These are phyloP conservation scores for Niebla homalea DNA, from an alignment of 495 filamentous ascomycete species.

Conservation along the genomic window DNA sequence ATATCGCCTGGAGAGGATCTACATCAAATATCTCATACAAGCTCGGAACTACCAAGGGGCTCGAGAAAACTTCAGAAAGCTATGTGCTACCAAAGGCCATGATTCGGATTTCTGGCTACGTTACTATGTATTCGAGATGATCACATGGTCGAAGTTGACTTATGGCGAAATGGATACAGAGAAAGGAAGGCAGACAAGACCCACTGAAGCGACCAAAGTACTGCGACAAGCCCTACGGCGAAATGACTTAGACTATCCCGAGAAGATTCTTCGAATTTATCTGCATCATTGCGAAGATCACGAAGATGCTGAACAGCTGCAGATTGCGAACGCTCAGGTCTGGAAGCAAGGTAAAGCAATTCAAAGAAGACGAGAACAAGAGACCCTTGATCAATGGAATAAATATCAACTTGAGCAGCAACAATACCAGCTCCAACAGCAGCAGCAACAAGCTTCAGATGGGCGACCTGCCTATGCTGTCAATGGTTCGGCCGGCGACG, in stretches of 20 bases:
- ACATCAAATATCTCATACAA: constrained; percentile 80
- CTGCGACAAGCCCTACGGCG: constrained; percentile 59
- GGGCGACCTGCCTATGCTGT: constrained; percentile 17
- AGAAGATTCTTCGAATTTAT: constrained; percentile 73
- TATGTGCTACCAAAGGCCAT: constrained; percentile 53
- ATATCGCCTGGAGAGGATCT: constrained; percentile 77
- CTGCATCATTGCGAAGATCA: constrained; percentile 79
- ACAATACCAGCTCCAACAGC: constrained; percentile 27
- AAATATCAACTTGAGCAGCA: constrained; percentile 34
- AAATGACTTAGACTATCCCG: constrained; percentile 74
- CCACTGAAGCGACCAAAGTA: constrained; percentile 42
- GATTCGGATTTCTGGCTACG: constrained; percentile 87
- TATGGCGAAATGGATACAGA: constrained; percentile 25
- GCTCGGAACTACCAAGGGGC: constrained; percentile 54
- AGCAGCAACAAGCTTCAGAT: constrained; percentile 21
- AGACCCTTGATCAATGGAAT: constrained; percentile 25
- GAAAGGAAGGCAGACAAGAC: constrained; percentile 24
- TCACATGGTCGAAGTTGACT: constrained; percentile 46
- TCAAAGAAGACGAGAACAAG: constrained; percentile 49
- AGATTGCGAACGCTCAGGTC: constrained; percentile 53
- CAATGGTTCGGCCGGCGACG: constrained; percentile 24
- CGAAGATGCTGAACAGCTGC: constrained; percentile 58
- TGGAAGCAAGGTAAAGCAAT: constrained; percentile 51
- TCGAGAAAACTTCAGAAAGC: constrained; percentile 57
- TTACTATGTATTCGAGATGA: constrained; percentile 85